Evolutionary conservation across 805 yeast genomes (phyloP).

Genomic region (Candida vartiovaarae): DNA sequence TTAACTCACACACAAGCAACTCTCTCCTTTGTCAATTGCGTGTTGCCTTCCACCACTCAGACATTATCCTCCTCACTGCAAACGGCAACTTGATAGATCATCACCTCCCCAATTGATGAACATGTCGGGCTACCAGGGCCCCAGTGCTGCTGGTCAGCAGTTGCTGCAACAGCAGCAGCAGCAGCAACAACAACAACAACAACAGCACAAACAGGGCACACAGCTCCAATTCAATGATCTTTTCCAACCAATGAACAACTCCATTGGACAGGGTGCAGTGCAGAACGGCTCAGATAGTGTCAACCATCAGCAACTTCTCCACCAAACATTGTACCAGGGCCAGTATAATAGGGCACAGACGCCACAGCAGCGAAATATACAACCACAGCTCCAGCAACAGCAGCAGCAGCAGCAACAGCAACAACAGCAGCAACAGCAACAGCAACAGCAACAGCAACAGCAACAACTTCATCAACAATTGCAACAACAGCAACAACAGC

Average conservation of each 20-base stretch:
- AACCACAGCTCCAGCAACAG: conserved; percentile 19
- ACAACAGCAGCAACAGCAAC: conserved; percentile 20
- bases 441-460: conserved; percentile 21
- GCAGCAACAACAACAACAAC: conserved; percentile 14
- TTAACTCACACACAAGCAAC: too few relatives aligned
- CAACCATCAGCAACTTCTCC: conserved; percentile 30
- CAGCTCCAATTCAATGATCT: conserved; percentile 20
- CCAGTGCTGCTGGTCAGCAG: conserved; percentile 21
- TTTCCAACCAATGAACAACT: conserved; percentile 15
- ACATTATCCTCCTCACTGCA: too few relatives aligned
- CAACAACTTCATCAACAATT: conserved; percentile 19
- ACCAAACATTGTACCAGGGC: conserved; percentile 36
- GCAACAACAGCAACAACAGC: conserved; percentile 26
- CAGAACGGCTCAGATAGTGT: conserved; percentile 15
- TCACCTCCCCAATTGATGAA: conserved; percentile 4
- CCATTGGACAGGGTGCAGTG: conserved; percentile 4
- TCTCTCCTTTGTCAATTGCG: too few relatives aligned
- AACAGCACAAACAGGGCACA: conserved; percentile 13
- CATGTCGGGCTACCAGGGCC: conserved; percentile 22
- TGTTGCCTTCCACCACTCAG: too few relatives aligned
- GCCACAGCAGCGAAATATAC: conserved; percentile 25
- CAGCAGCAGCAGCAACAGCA: conserved; percentile 25
- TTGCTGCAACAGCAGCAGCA: conserved; percentile 21
- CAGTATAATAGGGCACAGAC: conserved; percentile 28
- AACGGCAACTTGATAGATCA: too few relatives aligned